Evolutionary conservation across 2,329 filamentous ascomycete species (phyloP), one percentile per base, ranked within the genome.

Genomic region (Clonostachys byssicola): DNA sequence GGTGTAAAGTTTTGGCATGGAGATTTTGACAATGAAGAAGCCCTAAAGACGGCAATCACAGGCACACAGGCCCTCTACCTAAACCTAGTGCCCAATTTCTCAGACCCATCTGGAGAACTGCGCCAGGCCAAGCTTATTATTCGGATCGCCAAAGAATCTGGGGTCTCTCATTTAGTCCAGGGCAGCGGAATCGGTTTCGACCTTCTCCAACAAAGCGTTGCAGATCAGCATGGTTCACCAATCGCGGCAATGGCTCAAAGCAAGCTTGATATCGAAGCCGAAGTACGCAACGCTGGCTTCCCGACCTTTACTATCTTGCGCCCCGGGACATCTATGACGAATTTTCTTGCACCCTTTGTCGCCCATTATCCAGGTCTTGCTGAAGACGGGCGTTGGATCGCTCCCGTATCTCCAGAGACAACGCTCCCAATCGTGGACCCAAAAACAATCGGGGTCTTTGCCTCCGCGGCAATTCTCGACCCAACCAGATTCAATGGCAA

Each of bases 241-340:
- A 30, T 30, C 9, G 63, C 58, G 6, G 57, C 50, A 7, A 44
- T 68, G 4, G 49, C 72, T 5, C 49, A 60, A 7, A 60, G 60
- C 16, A 80, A 80, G 54, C 54, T 60, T 17, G 54, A 55, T 2
- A 64, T 76, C 20, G 75, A 80, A 51, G 49, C 61, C 2, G 58
- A 60, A 17, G 56, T 74, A 5, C 14, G 17, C 14, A 47, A 53
- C 9, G 55, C 60, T 2, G 66, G 66, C 3, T 70, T 75, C 49
- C 51, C 65, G 13, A 51, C 56, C 7, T 79, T 71, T 68, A 78
- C 75, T 0, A 66, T 80, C 18, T 54, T 81, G 3, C 71, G 74
- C 3, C 73, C 74, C 0, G 72, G 70, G 2, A 70, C 65, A 53
- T 80, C 81, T 61, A 75, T 77, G 69, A 63, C 66, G 16, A 80